These are phyloP conservation scores for Raphanus hybrid DNA, from an alignment of 441 rosid genomes.

Conservation along the genomic window DNA sequence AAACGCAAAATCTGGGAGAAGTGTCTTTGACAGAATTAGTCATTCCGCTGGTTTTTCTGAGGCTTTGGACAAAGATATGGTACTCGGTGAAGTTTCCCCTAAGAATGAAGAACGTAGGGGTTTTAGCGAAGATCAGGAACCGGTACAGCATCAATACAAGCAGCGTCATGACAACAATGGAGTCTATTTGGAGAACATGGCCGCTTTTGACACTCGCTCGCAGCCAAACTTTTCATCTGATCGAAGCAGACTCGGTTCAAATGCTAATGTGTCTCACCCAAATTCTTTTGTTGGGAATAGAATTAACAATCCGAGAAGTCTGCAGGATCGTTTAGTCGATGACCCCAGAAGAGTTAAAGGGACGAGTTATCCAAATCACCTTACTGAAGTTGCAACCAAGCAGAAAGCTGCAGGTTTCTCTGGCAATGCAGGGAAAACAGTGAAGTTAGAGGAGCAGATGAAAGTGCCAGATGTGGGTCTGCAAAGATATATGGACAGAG, in stretches of 20 bases:
- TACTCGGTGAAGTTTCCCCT: constrained; percentile 45
- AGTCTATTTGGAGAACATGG: constrained; percentile 43
- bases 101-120: constrained; percentile 54
- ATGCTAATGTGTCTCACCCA: constrained; percentile 50
- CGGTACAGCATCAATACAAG: constrained; percentile 35
- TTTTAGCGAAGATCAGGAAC: constrained; percentile 44
- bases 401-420: constrained; percentile 50
- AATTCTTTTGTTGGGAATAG: constrained; percentile 49
- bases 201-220: constrained; percentile 52
- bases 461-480: constrained; percentile 48
- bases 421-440: constrained; percentile 55
- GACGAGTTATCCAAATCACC: constrained; percentile 46
- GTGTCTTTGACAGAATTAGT: constrained; percentile 90
- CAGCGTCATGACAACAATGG: constrained; percentile 51
- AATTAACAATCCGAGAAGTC: constrained; percentile 47
- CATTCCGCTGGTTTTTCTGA: constrained; percentile 51
- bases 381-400: constrained; percentile 48
- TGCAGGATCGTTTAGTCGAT: constrained; percentile 51
- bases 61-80: constrained; percentile 41
- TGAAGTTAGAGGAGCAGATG: constrained; percentile 49
- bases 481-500: constrained; percentile 50
- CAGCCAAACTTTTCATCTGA: constrained; percentile 49
- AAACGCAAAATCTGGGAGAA: constrained; percentile 63
- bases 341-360: constrained; percentile 39
- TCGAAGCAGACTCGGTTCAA: constrained; percentile 45